A percentile compares a stretch with the other conserved stretches of the same genome.
phyloP scores from a whole-genome alignment of 1,284 basidiomycete genomes.

The Athelia psychrophila region DNA sequence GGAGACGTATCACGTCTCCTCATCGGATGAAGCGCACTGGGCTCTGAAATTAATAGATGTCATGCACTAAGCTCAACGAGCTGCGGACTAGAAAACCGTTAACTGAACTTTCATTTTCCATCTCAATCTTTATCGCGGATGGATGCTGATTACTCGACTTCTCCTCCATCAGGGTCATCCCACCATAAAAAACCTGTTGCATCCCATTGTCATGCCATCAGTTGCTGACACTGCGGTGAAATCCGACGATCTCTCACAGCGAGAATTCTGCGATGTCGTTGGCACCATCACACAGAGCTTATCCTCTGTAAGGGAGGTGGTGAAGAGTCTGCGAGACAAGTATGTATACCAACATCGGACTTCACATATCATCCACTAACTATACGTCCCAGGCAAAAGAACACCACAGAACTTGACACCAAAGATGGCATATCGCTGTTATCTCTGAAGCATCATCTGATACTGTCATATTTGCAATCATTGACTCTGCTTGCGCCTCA shows the following conservation, averaged over 20 bases:
- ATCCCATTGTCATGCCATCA: no score
- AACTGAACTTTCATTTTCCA: constrained; percentile 49
- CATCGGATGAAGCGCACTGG: constrained; percentile 83
- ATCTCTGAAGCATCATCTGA: constrained; percentile 82
- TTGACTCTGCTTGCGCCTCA: constrained; percentile 76
- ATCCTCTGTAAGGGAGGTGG: constrained; percentile 52
- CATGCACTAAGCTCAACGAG: constrained; percentile 72
- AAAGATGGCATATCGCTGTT: constrained; percentile 88
- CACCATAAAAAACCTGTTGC: no score
- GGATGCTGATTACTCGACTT: no score
- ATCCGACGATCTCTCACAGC: constrained; percentile 4
- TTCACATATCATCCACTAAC: constrained; percentile 1
- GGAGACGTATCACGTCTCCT: no score
- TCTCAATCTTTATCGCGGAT: constrained; percentile 7
- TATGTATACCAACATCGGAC: constrained; percentile 29
- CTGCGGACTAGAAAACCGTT: constrained; percentile 91
- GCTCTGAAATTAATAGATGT: constrained; percentile 74
- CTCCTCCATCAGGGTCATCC: no score
- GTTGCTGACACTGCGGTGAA: neutral
- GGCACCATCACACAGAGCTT: constrained; percentile 66
- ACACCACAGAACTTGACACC: constrained; percentile 51
- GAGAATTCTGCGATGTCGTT: constrained; percentile 37
- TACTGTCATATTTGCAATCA: constrained; percentile 88
- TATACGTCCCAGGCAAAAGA: constrained; percentile 24
- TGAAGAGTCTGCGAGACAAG: constrained; percentile 55